A percentile compares a stretch with the other conserved stretches of the same genome.
Evolutionary conservation across 75 land plant genomes (phyloP).

Genomic region (Sequoiadendron giganteum): DNA sequence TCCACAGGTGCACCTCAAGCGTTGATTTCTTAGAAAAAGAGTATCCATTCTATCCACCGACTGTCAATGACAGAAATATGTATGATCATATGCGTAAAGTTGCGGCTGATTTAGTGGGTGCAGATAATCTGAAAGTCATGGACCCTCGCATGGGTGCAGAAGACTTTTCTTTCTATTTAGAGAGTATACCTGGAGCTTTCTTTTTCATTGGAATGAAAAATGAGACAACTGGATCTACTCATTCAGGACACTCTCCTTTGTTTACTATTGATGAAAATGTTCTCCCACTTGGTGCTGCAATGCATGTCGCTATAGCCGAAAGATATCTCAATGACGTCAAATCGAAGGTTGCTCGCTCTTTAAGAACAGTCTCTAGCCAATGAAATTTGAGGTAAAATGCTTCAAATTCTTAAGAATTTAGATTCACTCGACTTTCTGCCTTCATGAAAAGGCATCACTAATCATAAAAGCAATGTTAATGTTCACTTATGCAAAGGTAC

Average conservation of each 20-base stretch:
- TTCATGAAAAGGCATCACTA: background rate
- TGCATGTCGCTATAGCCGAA: constrained; percentile 76
- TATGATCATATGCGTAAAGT: constrained; percentile 45
- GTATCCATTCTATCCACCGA: constrained; percentile 54
- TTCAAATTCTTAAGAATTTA: background rate
- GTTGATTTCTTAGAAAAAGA: constrained; percentile 49
- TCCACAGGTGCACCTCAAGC: constrained; percentile 73
- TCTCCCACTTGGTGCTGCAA: constrained; percentile 71
- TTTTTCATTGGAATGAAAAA: constrained; percentile 55
- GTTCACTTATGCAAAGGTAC: background rate
- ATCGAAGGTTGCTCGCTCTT: background rate
- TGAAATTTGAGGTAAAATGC: background rate
- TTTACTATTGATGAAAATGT: constrained; percentile 64
- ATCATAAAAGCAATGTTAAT: background rate
- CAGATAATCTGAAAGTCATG: constrained; percentile 21
- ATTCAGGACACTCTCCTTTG: constrained; percentile 43
- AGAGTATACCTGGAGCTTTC: constrained; percentile 61
- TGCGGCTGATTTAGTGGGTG: constrained; percentile 55
- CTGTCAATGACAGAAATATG: constrained; percentile 56
- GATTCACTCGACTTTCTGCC: background rate
- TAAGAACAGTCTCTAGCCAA: background rate
- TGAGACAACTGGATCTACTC: constrained; percentile 29
- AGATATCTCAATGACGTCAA: constrained; percentile 44
- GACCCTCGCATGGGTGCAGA: constrained; percentile 70
- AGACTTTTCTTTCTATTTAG: constrained; percentile 70